Evolutionary conservation across 306 rosid species (phyloP).

Genomic region (Quercus suber): DNA sequence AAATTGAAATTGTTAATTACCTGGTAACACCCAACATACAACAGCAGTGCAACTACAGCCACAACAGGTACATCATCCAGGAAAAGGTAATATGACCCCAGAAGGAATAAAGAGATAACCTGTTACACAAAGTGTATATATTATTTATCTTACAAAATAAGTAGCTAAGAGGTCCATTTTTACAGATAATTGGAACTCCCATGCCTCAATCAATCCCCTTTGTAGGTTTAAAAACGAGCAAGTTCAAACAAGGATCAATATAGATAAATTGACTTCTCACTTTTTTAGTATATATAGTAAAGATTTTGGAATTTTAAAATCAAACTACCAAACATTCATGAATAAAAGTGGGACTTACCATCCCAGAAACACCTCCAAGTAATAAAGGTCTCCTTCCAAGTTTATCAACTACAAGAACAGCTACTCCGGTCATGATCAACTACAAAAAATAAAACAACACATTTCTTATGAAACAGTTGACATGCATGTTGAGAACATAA

Average conservation of each 20-base stretch:
- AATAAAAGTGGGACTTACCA: constrained; percentile 48
- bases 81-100: constrained; percentile 88
- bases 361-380: constrained; percentile 90
- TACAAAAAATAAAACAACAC: constrained; percentile 27
- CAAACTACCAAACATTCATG: background rate
- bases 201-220: constrained; percentile 3
- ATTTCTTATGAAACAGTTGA: background rate
- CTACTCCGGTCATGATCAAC: constrained; percentile 90
- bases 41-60: constrained; percentile 80
- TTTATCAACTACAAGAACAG: constrained; percentile 79
- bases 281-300: background rate
- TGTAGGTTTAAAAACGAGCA: constrained; percentile 3
- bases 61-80: constrained; percentile 48
- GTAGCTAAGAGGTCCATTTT: constrained; percentile 10
- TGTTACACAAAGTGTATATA: constrained; percentile 29
- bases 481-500: no score
- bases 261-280: background rate
- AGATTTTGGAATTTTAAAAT: constrained; percentile 12
- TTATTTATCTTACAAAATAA: background rate
- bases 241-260: background rate
- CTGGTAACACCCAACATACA: constrained; percentile 95
- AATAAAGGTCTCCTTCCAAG: constrained; percentile 96
- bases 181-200: constrained; percentile 6
- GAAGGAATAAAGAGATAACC: constrained; percentile 79
- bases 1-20: constrained; percentile 35